These are phyloP conservation scores for Termitomyces sp. DNA, from an alignment of 768 basidiomycete genomes.

Conservation along the genomic window DNA sequence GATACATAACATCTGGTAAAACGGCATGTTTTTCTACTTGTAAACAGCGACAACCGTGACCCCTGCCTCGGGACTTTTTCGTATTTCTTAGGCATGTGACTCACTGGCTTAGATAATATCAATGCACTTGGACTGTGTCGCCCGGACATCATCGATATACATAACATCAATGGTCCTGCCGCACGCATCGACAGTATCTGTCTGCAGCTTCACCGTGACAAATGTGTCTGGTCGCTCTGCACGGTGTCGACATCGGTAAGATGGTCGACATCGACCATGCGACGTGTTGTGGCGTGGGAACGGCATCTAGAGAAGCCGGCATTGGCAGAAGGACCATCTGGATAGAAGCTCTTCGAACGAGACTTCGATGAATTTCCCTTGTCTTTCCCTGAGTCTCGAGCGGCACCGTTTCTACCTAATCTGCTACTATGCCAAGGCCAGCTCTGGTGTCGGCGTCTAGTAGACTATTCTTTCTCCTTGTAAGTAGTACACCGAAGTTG, in stretches of 20 bases:
- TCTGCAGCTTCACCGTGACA: neutral
- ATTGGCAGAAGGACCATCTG: conserved; percentile 8
- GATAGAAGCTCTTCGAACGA: conserved; percentile 3
- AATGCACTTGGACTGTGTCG: neutral
- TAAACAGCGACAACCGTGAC: neutral
- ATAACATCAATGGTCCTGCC: neutral
- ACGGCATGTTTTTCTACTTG: conserved; percentile 64
- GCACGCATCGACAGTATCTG: neutral
- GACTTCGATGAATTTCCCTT: conserved; percentile 21
- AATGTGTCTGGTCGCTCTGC: neutral
- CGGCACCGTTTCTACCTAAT: conserved; percentile 15
- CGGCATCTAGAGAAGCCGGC: conserved; percentile 1
- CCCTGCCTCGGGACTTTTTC: neutral
- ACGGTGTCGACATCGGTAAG: neutral
- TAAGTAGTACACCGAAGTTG: neutral
- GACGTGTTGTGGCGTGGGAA: conserved; percentile 13
- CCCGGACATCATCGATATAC: neutral
- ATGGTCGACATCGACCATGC: neutral
- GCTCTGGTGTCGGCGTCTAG: conserved; percentile 7
- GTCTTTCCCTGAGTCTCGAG: conserved; percentile 16
- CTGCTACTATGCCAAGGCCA: conserved; percentile 2
- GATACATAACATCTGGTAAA: conserved; percentile 86
- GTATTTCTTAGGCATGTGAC: neutral
- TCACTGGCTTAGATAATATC: neutral
- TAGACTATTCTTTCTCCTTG: conserved; percentile 3